phyloP scores from a whole-genome alignment of 805 yeast genomes.

The Starmerella scarabaei region DNA sequence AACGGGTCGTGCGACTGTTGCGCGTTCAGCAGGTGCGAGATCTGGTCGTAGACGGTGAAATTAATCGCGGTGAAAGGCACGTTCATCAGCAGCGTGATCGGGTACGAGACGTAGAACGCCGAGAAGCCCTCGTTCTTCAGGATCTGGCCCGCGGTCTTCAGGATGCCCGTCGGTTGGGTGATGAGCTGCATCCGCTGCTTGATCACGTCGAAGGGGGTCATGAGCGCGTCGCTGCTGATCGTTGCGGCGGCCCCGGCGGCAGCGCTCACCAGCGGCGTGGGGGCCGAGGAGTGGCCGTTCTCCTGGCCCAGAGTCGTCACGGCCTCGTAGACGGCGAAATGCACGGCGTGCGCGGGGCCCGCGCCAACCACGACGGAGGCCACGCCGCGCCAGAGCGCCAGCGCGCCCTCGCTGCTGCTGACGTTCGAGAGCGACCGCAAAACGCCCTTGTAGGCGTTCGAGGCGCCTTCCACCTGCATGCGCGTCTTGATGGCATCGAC shows the following conservation, averaged over 20 bases:
- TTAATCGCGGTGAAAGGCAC: conserved; percentile 92
- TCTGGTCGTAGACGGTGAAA: conserved; percentile 81
- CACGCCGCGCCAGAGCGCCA: conserved; percentile 87
- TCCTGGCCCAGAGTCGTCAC: conserved; percentile 44
- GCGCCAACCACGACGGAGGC: conserved; percentile 88
- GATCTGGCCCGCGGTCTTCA: conserved; percentile 23
- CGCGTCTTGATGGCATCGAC: conserved; percentile 92
- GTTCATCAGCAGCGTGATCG: conserved; percentile 82
- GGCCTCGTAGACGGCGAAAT: conserved; percentile 85
- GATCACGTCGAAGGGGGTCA: conserved; percentile 94
- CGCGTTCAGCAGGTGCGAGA: conserved; percentile 71
- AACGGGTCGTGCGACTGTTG: conserved; percentile 65
- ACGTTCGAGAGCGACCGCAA: conserved; percentile 60
- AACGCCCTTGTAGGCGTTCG: conserved; percentile 31
- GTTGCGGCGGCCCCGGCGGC: conserved; percentile 87
- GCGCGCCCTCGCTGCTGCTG: conserved; percentile 75
- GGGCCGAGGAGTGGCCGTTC: conserved; percentile 39
- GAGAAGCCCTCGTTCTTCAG: conserved; percentile 33
- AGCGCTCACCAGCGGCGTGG: conserved; percentile 64
- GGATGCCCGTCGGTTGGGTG: conserved; percentile 22
- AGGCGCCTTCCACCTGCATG: conserved; percentile 52
- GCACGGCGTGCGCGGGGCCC: conserved; percentile 98
- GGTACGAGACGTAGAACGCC: conserved; percentile 87
- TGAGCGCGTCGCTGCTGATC: conserved; percentile 81
- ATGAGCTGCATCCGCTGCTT: conserved; percentile 84